Evolutionary conservation across 108 stramenopile genomes (phyloP).

Genomic region (Craspedostauros australis): DNA sequence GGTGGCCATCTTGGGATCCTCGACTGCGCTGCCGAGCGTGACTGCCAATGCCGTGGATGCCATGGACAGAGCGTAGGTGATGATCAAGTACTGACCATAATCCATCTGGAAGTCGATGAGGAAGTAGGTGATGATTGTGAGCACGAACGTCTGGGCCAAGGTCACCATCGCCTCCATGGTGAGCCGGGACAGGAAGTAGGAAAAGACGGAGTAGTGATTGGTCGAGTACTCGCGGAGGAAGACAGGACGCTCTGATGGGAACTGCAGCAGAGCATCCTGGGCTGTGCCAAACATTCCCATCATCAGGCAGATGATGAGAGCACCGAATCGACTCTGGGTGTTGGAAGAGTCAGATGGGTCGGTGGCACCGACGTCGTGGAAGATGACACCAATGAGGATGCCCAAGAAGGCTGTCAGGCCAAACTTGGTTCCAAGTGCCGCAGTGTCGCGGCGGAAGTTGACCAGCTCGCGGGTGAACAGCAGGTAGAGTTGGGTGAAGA

Average conservation of each 20-base stretch:
- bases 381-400: constrained; percentile 64
- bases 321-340: constrained; percentile 41
- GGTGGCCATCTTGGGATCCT: constrained; percentile 46
- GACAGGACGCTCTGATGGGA: constrained; percentile 82
- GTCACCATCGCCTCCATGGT: constrained; percentile 53
- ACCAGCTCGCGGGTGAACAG: constrained; percentile 53
- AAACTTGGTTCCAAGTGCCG: constrained; percentile 49
- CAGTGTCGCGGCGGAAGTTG: constrained; percentile 44
- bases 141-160: constrained; percentile 42
- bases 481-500: constrained; percentile 37
- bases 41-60: constrained; percentile 40
- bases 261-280: constrained; percentile 56
- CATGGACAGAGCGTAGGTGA: constrained; percentile 30
- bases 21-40: constrained; percentile 37
- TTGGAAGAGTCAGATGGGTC: constrained; percentile 19
- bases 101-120: constrained; percentile 26
- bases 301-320: constrained; percentile 53
- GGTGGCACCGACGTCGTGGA: constrained; percentile 50
- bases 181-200: constrained; percentile 68
- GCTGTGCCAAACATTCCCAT: constrained; percentile 80
- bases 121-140: constrained; percentile 30
- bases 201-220: constrained; percentile 63
- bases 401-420: constrained; percentile 50
- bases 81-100: constrained; percentile 21
- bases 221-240: constrained; percentile 88